These are phyloP conservation scores for Papiliotrema fonsecae DNA, from an alignment of 1,284 basidiomycete genomes.

Conservation along the genomic window DNA sequence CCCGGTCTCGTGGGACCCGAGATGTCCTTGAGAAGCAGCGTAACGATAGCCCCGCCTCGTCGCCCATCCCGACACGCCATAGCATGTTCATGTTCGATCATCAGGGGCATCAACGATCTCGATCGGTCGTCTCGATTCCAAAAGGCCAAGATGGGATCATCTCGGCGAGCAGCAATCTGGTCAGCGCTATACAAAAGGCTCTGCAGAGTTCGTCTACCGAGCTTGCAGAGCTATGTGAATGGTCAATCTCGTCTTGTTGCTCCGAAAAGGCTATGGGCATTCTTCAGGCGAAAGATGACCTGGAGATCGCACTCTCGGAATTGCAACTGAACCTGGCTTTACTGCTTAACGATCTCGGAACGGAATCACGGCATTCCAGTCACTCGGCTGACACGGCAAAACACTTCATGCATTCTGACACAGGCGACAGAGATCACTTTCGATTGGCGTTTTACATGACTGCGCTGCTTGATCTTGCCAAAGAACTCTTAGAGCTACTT, in stretches of 20 bases:
- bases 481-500: constrained; percentile 26
- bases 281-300: constrained; percentile 1
- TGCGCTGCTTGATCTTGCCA: constrained; percentile 36
- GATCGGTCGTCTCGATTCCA: background rate
- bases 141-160: background rate
- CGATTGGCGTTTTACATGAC: constrained; percentile 44
- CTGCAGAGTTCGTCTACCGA: background rate
- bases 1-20: too few relatives aligned
- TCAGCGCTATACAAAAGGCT: background rate
- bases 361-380: background rate
- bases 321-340: constrained; percentile 5
- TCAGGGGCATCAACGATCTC: background rate
- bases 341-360: constrained; percentile 4
- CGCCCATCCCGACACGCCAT: background rate
- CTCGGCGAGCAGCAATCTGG: background rate
- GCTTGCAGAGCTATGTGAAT: background rate
- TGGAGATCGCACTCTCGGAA: constrained; percentile 4
- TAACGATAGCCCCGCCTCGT: too few relatives aligned
- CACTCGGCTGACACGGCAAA: too few relatives aligned
- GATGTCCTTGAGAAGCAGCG: too few relatives aligned
- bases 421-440: constrained; percentile 30
- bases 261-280: background rate
- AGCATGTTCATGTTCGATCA: background rate
- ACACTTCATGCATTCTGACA: background rate
- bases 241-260: background rate